Base-by-base conservation (phyloP, 768 basidiomycete genomes). In the Epithele typhae region DNA sequence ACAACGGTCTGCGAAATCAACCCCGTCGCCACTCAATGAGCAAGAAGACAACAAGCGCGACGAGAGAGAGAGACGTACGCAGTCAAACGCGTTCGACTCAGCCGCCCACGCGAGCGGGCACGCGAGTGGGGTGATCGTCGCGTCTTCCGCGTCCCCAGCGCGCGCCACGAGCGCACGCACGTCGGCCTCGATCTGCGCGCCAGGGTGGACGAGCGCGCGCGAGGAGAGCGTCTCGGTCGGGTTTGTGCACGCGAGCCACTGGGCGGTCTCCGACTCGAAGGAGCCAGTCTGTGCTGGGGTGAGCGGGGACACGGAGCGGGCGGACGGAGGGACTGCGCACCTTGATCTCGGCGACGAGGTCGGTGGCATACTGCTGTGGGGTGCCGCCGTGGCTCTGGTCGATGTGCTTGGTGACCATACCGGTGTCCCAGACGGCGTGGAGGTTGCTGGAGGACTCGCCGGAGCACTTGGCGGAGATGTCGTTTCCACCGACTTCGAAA, bases 341-440 rank as follows among this genome's bases (percentile, higher is more conserved):
- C 70, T 72, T 63, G 52, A 78, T 76, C 23, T 49, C 14, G 15
- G 46, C 19, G 19, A 57, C 44, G 9, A 60, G 49, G 34, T 55
- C 49, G 19, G 41, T 22, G 3, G 57, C 57, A 33, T 59, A 60
- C 9, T 46, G 51, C 19, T 43, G 30, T 14, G 53, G 45, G 30
- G 30, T 47, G 39, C 57, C 49, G 21, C 55, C 59, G 42, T 60
- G 55, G 36, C 39, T 51, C 11, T 43, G 46, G 38, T 55, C 51
- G 23, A 57, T 44, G 43, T 59, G 56, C 43, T 53, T 52, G 33
- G 55, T 55, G 32, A 60, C 36, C 40, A 60, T 60, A 11, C 59
- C 59, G 14, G 59, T 60, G 40, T 60, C 56, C 56, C 56, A 21
- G 27, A 57, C 56, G 18, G 57, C 45, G 39, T 60, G 57, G 17